Evolutionary conservation across 1,284 basidiomycete genomes (phyloP), one percentile per base, ranked within the genome.

Genomic region (Vanrija pseudolonga): DNA sequence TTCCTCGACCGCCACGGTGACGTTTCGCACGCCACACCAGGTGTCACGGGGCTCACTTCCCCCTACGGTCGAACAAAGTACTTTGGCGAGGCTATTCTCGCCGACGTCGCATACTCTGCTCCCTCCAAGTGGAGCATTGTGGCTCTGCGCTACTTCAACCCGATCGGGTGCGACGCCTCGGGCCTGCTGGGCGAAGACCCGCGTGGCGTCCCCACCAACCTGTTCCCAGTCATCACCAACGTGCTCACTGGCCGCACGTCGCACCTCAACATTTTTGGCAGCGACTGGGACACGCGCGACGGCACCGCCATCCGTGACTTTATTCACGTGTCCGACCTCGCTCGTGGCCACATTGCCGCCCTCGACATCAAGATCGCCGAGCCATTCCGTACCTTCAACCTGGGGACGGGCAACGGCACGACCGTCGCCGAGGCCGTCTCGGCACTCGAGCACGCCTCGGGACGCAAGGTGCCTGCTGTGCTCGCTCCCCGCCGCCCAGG

Each of bases 401-500:
- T 82, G 26, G 72, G 84, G 51, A 86, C 89, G 84, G 88, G 88
- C 64, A 79, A 88, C 71, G 88, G 88, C 53, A 90, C 88, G 47
- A 88, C 88, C 36, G 88, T 56, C 24, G 42, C 50, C 20, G 55
- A 56, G 44, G 55, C 51, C 14, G 40, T 49, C 14, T 2, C n/a
- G 1, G 51, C 50, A 11, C 51, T 56, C 15, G 50, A 56, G 43
- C 23, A 37, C 19, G 55, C 55, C 0, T 18, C 42, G 6, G 43
- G 47, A 3, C 40, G 28, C 40, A 45, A 45, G 28, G 48, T 56
- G 19, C 50, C 55, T 4, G n/a, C 39, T 17, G 24, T 28, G 7
- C 42, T 40, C 17, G 23, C 55, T 3, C 46, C 23, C 15, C 47
- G 55, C 26, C 46, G 55, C 20, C 45, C 51, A 22, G 55, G 55